Evolutionary conservation across 306 rosid species (phyloP).

Genomic region (Ochetophila trinervis): DNA sequence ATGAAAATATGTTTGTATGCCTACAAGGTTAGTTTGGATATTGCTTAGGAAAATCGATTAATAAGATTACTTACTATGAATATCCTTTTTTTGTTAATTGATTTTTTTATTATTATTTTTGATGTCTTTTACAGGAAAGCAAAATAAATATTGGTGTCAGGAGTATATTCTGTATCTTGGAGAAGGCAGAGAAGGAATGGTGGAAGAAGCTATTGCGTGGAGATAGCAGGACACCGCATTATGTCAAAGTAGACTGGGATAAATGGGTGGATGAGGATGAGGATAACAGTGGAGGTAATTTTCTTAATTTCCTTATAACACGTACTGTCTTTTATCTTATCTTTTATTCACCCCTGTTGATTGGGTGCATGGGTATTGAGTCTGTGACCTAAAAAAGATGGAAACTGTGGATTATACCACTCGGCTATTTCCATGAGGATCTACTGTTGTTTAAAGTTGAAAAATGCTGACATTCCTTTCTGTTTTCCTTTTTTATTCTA

Average conservation of each 20-base stretch:
- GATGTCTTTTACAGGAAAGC: conserved; percentile 60
- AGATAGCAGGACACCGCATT: conserved; percentile 79
- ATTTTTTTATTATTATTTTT: neutral
- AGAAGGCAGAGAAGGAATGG: conserved; percentile 88
- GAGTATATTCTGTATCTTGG: conserved; percentile 65
- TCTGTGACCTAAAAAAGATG: too few species aligned
- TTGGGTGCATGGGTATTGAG: too few species aligned
- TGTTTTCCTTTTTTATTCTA: neutral
- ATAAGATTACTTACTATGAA: neutral
- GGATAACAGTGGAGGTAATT: conserved; percentile 41
- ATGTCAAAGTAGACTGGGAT: conserved; percentile 93
- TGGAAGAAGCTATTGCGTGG: conserved; percentile 76
- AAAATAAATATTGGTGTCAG: conserved; percentile 77
- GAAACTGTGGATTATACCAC: too few species aligned
- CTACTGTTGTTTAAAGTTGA: neutral
- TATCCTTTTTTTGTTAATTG: neutral
- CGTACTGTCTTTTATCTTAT: neutral
- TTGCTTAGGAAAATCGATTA: neutral
- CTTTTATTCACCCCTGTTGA: neutral
- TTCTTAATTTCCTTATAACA: neutral
- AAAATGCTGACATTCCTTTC: neutral
- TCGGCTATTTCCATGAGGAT: too few species aligned
- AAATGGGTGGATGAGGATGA: conserved; percentile 98
- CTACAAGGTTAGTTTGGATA: too few species aligned
- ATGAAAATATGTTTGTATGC: neutral